Evolutionary conservation across 2,329 filamentous ascomycete genomes (phyloP).

Genomic region (Paracoccidioides lutzii): DNA sequence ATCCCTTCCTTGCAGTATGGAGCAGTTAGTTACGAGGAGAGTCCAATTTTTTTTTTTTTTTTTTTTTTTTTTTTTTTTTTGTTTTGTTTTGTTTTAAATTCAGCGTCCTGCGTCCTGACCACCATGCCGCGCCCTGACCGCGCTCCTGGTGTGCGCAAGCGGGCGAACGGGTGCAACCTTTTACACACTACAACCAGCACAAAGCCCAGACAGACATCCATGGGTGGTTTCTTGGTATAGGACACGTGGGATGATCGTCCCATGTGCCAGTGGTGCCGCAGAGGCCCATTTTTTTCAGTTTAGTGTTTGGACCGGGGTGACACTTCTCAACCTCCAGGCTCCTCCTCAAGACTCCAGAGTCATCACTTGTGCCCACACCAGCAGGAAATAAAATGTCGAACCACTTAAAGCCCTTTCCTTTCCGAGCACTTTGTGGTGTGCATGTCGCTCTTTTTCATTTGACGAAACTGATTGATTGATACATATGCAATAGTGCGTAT

Average conservation of each 20-base stretch:
- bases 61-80: no score
- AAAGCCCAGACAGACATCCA: neutral
- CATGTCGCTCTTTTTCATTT: no score
- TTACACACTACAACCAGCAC: neutral
- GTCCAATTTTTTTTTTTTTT: no score
- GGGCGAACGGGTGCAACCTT: conserved; percentile 1
- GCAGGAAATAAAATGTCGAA: neutral
- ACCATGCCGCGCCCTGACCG: neutral
- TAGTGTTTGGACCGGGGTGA: neutral
- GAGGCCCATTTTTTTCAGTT: conserved; percentile 1
- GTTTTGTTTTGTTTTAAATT: no score
- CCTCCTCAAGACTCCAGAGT: no score
- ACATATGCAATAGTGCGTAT: no score
- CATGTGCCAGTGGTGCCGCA: conserved; percentile 3
- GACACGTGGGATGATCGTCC: conserved; percentile 4
- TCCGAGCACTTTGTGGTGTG: no score
- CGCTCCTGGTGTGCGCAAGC: neutral
- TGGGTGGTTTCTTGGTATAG: neutral
- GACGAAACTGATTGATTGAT: no score
- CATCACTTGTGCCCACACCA: neutral
- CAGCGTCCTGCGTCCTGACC: neutral
- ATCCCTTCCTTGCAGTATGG: no score
- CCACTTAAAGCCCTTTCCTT: no score
- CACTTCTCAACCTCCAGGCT: neutral
- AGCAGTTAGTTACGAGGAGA: no score